Conservation (phyloP, 192 early-diverging fungal species). For the Geranomyces michiganensis region DNA sequence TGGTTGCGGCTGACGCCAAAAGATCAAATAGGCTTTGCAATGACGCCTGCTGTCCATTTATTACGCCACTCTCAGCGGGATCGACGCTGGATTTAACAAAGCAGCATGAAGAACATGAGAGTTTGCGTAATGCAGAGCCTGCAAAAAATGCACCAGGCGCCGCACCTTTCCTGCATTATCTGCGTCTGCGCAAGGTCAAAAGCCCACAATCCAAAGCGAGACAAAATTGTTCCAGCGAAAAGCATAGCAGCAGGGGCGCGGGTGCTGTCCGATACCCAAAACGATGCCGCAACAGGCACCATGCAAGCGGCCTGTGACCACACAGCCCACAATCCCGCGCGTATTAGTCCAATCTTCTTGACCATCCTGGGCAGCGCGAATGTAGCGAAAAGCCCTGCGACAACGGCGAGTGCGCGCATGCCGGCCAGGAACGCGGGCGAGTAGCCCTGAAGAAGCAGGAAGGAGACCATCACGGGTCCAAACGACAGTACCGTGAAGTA, state of each 20-base stretch:
- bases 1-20: slow-evolving; percentile 39
- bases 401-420: slow-evolving; percentile 37
- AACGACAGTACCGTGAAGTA: slow-evolving; percentile 53
- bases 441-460: slow-evolving; percentile 38
- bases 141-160: neutral
- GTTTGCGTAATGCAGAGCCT: neutral
- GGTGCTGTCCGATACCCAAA: slow-evolving; percentile 26
- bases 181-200: slow-evolving; percentile 54
- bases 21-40: slow-evolving; percentile 53
- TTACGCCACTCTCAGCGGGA: slow-evolving; percentile 29
- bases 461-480: slow-evolving; percentile 45
- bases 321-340: slow-evolving; percentile 42
- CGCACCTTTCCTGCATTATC: slow-evolving; percentile 48
- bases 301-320: slow-evolving; percentile 41
- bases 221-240: slow-evolving; percentile 39
- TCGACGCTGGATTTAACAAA: no score
- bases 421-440: slow-evolving; percentile 38
- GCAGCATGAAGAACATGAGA: neutral
- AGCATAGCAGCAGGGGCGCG: slow-evolving; percentile 27
- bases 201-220: slow-evolving; percentile 49
- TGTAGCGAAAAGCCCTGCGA: slow-evolving; percentile 44
- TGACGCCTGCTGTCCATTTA: slow-evolving; percentile 43
- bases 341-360: slow-evolving; percentile 36
- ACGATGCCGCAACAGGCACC: slow-evolving; percentile 24
- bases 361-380: slow-evolving; percentile 33